Base-by-base conservation (phyloP, 805 yeast genomes). In the Candida patagonica region DNA sequence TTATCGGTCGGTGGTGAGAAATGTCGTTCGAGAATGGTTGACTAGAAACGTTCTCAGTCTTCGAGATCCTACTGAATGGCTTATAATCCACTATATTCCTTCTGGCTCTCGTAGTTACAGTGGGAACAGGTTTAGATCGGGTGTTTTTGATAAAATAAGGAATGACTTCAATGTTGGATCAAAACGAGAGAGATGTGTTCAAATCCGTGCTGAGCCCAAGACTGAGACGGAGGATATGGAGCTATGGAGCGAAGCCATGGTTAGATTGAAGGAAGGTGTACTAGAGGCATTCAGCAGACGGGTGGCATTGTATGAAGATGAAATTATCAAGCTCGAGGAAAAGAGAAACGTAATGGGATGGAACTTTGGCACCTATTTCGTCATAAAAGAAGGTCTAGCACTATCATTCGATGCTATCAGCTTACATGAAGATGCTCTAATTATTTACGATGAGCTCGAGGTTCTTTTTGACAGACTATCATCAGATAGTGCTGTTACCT, bases 1-100 rank as follows among this genome's bases (percentile, higher is more conserved):
- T 1, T 89, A 89, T 57, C 67, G 94, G 44, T 59, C 80, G 0
- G 83, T 80, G 51, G 86, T 82, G 1, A 71, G 98, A 29, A 95
- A 94, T 1, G 63, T 86, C 48, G 74, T 88, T 17, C 71, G 69
- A 35, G 92, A 81, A 48, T 92, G 98, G 97, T 63, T 83, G 20
- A 65, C 70, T 33, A 65, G 30, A 48, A 60, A 29, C 52, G 67
- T 40, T 50, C 66, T 32, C 49, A 65, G 47, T 49, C 63, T 43
- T 42, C 62, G 54, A 37, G 72, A 41, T 34, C 68, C 73, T 2
- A 71, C 79, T 7, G 78, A 76, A 37, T 76, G 87, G 79, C 63
- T 73, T 44, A 67, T 86, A 4, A 58, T 84, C 0, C 66, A 73
- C 36, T 73, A 70, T 51, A 67, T 70, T 3, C 68, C 74, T 1